Base-by-base conservation (phyloP, 2,329 filamentous ascomycete genomes). In the Calonectria montana region DNA sequence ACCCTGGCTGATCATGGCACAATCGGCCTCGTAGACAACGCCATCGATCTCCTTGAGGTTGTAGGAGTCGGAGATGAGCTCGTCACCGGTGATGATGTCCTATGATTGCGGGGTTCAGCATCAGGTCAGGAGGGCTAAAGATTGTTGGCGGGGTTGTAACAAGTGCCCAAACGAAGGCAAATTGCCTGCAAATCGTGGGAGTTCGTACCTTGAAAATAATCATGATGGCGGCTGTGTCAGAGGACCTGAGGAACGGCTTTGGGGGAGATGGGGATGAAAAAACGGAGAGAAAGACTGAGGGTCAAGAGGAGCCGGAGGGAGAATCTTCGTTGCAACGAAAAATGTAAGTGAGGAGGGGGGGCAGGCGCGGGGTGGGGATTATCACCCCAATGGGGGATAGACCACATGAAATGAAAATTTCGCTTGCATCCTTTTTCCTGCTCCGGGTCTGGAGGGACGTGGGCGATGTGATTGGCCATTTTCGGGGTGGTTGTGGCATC, bases 51-150 rank as follows among this genome's bases (percentile, higher is more conserved):
- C 89, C 88, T 94, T 95, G 83, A 97, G 86, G 80, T 95, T 89
- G 88, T 93, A 98, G 79, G 94, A 97, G 88, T 98, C 96, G 82
- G 97, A 97, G 92, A 98, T 92, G 85, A 99, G 91, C 93, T 99
- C 97, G 88, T 98, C 96, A 78, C 88, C 94, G 86, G 91, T 94
- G 86, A 98, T 84, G 81, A 97, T 87, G 84, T 99, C 97, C 97
- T 99, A 81, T 73, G 59, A 73, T 77, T 78, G 79, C 76, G 78
- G 78, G 72, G 78, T 59, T 81, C 73, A 78, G 76, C 65, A 70
- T 75, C 68, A 77, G 72, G 74, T 72, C 73, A 77, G 71, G 74
- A 67, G 55, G 64, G 57, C 47, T 23, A 69, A 71, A 69, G 25
- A 45, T 64, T 55, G 4, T 72, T 71, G 72, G 77, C 74, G 77